Evolutionary conservation across 768 basidiomycete genomes (phyloP).

Genomic region (Mycena chlorophos): DNA sequence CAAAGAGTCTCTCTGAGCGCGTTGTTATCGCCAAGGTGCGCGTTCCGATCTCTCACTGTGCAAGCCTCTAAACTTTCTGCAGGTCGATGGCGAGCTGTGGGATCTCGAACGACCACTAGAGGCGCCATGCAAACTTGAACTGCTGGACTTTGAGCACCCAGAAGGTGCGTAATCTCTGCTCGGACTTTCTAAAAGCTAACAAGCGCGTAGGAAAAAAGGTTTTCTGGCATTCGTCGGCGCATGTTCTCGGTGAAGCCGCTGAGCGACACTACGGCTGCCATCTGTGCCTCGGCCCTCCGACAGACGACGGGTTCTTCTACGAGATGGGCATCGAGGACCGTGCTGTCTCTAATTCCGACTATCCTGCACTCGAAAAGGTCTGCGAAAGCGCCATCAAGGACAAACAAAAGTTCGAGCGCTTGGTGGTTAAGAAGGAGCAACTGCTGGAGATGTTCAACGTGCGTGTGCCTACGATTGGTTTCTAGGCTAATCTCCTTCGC

Average conservation of each 20-base stretch:
- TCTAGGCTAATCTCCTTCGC: conserved; percentile 5
- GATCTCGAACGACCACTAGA: conserved; percentile 96
- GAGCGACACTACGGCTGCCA: conserved; percentile 97
- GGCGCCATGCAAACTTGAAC: conserved; percentile 70
- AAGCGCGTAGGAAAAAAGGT: conserved; percentile 78
- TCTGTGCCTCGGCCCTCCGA: conserved; percentile 94
- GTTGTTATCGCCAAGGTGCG: conserved; percentile 90
- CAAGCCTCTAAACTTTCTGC: conserved; percentile 2
- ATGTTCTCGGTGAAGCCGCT: conserved; percentile 94
- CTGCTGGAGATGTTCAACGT: conserved; percentile 96
- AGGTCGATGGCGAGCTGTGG: conserved; percentile 90
- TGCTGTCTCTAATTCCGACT: conserved; percentile 79
- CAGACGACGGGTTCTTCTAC: conserved; percentile 98
- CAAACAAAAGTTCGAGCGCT: conserved; percentile 94
- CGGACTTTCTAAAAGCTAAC: not conserved
- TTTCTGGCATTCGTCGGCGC: conserved; percentile 99
- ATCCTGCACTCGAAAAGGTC: conserved; percentile 85
- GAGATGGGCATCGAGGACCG: conserved; percentile 92
- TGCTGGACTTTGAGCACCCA: conserved; percentile 90
- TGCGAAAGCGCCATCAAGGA: conserved; percentile 90
- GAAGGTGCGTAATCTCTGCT: conserved; percentile 55
- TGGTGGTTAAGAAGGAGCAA: conserved; percentile 92
- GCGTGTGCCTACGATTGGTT: conserved; percentile 27
- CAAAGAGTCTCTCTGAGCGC: conserved; percentile 83
- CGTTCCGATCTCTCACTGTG: not conserved